Percentiles rank a stretch among this genome's conserved stretches.
These are phyloP conservation scores for Nemania diffusa DNA, from an alignment of 2,329 filamentous ascomycete genomes.

Conservation along the genomic window DNA sequence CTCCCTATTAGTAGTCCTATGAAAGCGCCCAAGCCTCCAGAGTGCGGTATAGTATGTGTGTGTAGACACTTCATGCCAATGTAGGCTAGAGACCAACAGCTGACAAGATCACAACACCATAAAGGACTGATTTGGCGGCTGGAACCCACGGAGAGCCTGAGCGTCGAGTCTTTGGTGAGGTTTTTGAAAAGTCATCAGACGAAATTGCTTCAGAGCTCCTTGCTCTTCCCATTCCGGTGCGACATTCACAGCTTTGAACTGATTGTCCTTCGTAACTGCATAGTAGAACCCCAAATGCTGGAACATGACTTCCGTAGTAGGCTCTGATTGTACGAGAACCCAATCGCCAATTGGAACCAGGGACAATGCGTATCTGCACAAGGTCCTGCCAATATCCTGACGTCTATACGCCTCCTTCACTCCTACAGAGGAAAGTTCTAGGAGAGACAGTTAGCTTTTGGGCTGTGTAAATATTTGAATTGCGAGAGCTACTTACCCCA, in stretches of 20 bases:
- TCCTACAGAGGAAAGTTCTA: constrained; percentile 11
- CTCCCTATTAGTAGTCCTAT: no score
- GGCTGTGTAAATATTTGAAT: neutral
- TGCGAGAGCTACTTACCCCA: constrained; percentile 16
- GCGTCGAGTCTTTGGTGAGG: no score
- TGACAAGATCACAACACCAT: no score
- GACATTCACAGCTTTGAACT: neutral
- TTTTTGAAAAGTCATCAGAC: neutral
- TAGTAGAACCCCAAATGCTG: constrained; percentile 13
- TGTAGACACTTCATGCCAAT: no score
- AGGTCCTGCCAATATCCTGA: constrained; percentile 14
- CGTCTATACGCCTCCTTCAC: constrained; percentile 16
- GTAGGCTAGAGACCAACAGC: no score
- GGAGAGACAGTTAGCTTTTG: neutral
- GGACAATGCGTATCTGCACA: constrained; percentile 17
- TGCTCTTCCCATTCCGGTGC: constrained; percentile 9
- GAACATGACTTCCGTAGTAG: neutral
- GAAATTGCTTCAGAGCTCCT: neutral
- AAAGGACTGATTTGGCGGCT: no score
- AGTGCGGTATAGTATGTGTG: no score
- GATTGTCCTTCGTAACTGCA: neutral
- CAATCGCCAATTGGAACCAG: neutral
- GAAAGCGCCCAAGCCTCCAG: no score
- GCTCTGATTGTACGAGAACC: constrained; percentile 10
- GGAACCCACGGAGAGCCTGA: no score